Evolutionary conservation across 495 filamentous ascomycete species (phyloP), one percentile per base, ranked within the genome.

Genomic region (Podospora australis): DNA sequence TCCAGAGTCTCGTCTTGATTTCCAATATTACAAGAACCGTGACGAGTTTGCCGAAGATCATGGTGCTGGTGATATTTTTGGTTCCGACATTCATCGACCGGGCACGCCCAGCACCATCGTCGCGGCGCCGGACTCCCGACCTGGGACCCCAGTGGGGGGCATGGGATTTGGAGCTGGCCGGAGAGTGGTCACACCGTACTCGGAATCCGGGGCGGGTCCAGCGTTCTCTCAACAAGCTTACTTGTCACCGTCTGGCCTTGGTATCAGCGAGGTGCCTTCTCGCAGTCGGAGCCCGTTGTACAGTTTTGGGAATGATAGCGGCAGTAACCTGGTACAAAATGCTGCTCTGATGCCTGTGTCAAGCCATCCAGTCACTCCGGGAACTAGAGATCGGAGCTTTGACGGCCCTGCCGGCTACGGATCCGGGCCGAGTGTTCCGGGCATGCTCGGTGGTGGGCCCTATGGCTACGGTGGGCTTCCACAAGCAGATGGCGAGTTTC

Each of bases 41-140:
- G 76, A 82, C 11, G 90, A 96, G 53, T 98, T 98, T 71, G 79
- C 80, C 1, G 86, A 87, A 7, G 89, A 95, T 39, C 83, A 87
- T 56, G 89, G 88, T 16, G 91, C 87, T 8, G 83, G 85, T 20
- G 77, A 78, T 38, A 75, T 90, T 13, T 90, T 83, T 56, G 85
- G 84, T 16, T 73, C 78, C n/a, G 84, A 89, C 41, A 71, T 79
- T 4, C 72, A 82, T 39, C 77, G 86, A 16, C 80, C 83, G 1
- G 78, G 79, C 7, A 88, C 86, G 0, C 83, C 84, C 0, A 73
- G 80, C 29, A 80, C 73, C 21, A 67, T 71, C n/a, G 65, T 64
- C 10, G 49, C 49, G 9, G 66, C 68, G 8, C 45, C 58, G 4
- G 38, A 44, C 39, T 74, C 71, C 2, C 55, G 71, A 20, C 65